Conservation (phyloP, 2,329 filamentous ascomycete species). For the Trichothecium roseum region DNA sequence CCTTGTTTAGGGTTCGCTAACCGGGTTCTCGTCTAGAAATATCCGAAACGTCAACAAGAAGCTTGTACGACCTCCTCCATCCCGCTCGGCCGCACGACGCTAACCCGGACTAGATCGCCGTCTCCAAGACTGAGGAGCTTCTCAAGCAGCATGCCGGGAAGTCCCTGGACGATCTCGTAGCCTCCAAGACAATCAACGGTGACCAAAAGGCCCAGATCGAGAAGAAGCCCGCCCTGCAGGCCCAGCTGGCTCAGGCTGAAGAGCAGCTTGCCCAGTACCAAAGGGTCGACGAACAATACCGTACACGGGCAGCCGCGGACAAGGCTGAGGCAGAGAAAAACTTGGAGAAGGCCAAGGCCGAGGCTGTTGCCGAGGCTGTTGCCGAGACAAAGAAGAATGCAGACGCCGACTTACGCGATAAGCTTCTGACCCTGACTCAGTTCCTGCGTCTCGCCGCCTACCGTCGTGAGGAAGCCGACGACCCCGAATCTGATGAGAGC, state of each 20-base stretch:
- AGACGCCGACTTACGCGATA: slow-evolving; percentile 55
- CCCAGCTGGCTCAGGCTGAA: slow-evolving; percentile 59
- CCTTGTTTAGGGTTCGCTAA: slow-evolving; percentile 9
- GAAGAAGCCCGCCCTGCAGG: slow-evolving; percentile 65
- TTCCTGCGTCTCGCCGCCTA: slow-evolving; percentile 73
- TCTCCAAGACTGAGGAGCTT: slow-evolving; percentile 61
- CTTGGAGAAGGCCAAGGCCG: slow-evolving; percentile 44
- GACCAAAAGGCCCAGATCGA: slow-evolving; percentile 69
- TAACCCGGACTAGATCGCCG: slow-evolving; percentile 44
- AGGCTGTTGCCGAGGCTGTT: slow-evolving; percentile 35
- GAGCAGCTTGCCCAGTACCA: slow-evolving; percentile 66
- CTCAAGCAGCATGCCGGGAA: slow-evolving; percentile 60
- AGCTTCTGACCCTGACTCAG: slow-evolving; percentile 62
- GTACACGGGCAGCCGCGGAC: slow-evolving; percentile 45
- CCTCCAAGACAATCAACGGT: slow-evolving; percentile 62
- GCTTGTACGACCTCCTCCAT: slow-evolving; percentile 48
- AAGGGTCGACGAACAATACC: slow-evolving; percentile 66
- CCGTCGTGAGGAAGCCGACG: slow-evolving; percentile 58
- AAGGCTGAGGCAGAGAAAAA: slow-evolving; percentile 51
- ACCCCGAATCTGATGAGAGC: slow-evolving; percentile 59
- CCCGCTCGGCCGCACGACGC: slow-evolving; percentile 2
- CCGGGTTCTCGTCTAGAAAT: slow-evolving; percentile 42
- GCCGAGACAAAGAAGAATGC: slow-evolving; percentile 40
- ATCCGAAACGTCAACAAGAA: slow-evolving; percentile 93
- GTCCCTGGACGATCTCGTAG: slow-evolving; percentile 63